Percentiles rank a stretch among this genome's conserved stretches.
These are phyloP conservation scores for Saccharomycopsis capsularis DNA, from an alignment of 805 yeast species.

Conservation along the genomic window DNA sequence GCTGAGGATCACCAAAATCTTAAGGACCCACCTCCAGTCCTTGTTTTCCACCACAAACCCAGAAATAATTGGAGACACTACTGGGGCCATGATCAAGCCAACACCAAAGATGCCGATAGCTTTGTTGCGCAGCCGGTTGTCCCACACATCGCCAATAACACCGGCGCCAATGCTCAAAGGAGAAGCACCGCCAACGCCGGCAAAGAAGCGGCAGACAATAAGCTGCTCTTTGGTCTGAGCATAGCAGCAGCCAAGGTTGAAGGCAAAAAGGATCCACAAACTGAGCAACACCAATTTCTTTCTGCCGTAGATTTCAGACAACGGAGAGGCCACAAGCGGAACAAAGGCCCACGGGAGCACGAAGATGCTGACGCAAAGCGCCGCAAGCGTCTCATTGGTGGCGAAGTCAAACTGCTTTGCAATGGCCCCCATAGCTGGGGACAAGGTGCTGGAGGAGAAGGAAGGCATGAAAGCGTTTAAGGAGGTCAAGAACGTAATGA, in stretches of 20 bases:
- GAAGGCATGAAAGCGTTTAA: slow-evolving; percentile 54
- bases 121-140: slow-evolving; percentile 42
- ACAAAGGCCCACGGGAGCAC: slow-evolving; percentile 65
- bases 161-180: slow-evolving; percentile 69
- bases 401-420: slow-evolving; percentile 38
- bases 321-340: slow-evolving; percentile 59
- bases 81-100: slow-evolving; percentile 50
- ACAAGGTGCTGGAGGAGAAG: slow-evolving; percentile 52
- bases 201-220: slow-evolving; percentile 51
- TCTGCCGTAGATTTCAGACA: slow-evolving; percentile 63
- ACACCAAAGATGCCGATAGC: slow-evolving; percentile 51
- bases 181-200: slow-evolving; percentile 61
- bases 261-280: slow-evolving; percentile 40
- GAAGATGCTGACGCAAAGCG: slow-evolving; percentile 55
- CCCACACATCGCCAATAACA: slow-evolving; percentile 53
- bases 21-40: slow-evolving; percentile 61
- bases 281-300: slow-evolving; percentile 46
- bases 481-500: slow-evolving; percentile 44
- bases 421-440: slow-evolving; percentile 53
- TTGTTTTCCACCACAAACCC: slow-evolving; percentile 48
- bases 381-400: slow-evolving; percentile 34
- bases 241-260: slow-evolving; percentile 56
- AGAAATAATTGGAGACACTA: slow-evolving; percentile 49
- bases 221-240: slow-evolving; percentile 49
- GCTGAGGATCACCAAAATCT: slow-evolving; percentile 47